Percentiles rank a stretch among this genome's conserved stretches.
These are phyloP conservation scores for Cladosporium sp. DNA, from an alignment of 2,329 filamentous ascomycete species.

Conservation along the genomic window DNA sequence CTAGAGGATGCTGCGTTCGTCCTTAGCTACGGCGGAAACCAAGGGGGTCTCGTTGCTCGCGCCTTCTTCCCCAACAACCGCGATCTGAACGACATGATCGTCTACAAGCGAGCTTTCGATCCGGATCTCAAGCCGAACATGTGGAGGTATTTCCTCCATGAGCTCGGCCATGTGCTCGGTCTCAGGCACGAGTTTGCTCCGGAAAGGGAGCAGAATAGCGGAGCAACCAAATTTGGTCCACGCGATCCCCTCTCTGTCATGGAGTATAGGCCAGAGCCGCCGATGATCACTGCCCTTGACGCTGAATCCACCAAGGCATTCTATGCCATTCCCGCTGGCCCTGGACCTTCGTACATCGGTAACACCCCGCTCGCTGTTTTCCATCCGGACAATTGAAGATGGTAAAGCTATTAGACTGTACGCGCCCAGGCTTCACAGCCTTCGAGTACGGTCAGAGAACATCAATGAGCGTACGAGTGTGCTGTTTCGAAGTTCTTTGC, in stretches of 20 bases:
- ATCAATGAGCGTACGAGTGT: no score
- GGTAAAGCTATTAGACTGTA: no score
- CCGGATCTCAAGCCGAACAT: neutral
- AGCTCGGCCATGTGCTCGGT: neutral
- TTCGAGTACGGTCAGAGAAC: no score
- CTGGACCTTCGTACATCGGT: no score
- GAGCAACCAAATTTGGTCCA: neutral
- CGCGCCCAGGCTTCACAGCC: no score
- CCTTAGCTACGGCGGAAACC: neutral
- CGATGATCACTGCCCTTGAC: neutral
- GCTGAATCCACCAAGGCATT: no score
- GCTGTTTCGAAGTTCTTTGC: no score
- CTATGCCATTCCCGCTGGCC: no score
- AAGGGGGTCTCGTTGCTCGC: neutral
- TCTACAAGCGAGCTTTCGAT: neutral
- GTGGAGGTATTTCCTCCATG: neutral
- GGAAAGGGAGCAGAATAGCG: neutral
- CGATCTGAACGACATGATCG: neutral
- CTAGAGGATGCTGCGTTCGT: neutral
- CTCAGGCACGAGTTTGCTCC: neutral
- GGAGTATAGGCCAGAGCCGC: neutral
- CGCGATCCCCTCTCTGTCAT: conserved; percentile 1
- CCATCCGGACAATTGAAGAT: no score
- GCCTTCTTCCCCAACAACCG: neutral
- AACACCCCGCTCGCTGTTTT: no score